These are phyloP conservation scores for Diospyros kaki DNA, from an alignment of 148 eudicot species.

Conservation along the genomic window DNA sequence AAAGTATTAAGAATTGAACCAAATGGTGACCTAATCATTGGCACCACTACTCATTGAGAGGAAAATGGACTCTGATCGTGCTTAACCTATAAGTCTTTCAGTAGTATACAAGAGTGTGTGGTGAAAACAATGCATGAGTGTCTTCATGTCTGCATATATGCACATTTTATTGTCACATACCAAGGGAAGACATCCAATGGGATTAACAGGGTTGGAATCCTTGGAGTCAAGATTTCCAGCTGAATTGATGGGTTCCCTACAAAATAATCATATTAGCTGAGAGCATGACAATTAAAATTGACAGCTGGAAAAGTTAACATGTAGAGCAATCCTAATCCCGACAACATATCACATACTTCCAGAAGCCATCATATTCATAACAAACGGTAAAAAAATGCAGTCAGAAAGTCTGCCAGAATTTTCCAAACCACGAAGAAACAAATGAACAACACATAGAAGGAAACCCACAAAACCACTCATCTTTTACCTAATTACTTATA, in stretches of 20 bases:
- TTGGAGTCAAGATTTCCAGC: slow-evolving; percentile 15
- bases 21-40: no score
- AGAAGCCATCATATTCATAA: not conserved
- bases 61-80: no score
- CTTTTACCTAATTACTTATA: no score
- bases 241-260: slow-evolving; percentile 33
- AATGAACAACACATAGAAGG: not conserved
- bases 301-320: not conserved
- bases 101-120: not conserved
- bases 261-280: slow-evolving; percentile 10
- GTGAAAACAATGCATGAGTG: not conserved
- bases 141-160: not conserved
- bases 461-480: not conserved
- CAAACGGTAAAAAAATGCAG: not conserved
- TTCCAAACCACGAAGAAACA: not conserved
- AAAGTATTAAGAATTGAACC: not conserved
- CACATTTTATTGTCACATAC: slow-evolving; percentile 16
- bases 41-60: no score
- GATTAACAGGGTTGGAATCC: slow-evolving; percentile 16
- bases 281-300: not conserved
- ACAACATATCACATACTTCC: not conserved
- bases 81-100: not conserved
- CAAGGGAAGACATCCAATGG: slow-evolving; percentile 20
- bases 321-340: not conserved
- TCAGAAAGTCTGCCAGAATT: not conserved